A percentile compares a stretch with the other conserved stretches of the same genome.
Evolutionary conservation across 345 rosid species (phyloP).

Genomic region (Dipteronia dyeriana): DNA sequence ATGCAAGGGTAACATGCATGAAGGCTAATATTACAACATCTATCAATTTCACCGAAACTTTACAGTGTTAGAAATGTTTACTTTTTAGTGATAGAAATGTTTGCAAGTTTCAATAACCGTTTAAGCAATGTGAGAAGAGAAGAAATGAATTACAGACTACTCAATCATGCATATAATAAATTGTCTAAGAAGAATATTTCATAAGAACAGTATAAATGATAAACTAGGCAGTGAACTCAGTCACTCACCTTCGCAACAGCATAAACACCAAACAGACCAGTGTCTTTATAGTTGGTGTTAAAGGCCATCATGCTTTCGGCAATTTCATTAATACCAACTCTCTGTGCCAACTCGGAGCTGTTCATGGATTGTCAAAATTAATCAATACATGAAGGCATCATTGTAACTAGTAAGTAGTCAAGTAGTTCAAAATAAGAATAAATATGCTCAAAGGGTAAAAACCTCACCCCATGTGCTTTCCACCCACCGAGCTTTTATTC

Average conservation of each 20-base stretch:
- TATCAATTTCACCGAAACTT: neutral
- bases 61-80: neutral
- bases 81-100: neutral
- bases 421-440: neutral
- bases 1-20: neutral
- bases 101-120: neutral
- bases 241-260: slow-evolving; percentile 89
- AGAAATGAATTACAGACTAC: neutral
- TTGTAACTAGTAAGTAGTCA: neutral
- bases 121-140: neutral
- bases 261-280: slow-evolving; percentile 95
- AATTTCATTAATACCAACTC: slow-evolving; percentile 80
- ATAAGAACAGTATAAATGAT: neutral
- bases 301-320: slow-evolving; percentile 99
- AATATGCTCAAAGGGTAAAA: neutral
- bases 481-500: slow-evolving; percentile 84
- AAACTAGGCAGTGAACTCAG: neutral
- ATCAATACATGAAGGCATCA: slow-evolving; percentile 20
- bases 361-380: slow-evolving; percentile 19
- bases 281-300: slow-evolving; percentile 98
- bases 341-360: slow-evolving; percentile 91
- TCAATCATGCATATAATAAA: neutral
- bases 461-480: slow-evolving; percentile 98
- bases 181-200: neutral
- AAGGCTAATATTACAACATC: neutral